phyloP scores from a whole-genome alignment of 2,329 filamentous ascomycete species.

The Tolypocladium pustulatum region DNA sequence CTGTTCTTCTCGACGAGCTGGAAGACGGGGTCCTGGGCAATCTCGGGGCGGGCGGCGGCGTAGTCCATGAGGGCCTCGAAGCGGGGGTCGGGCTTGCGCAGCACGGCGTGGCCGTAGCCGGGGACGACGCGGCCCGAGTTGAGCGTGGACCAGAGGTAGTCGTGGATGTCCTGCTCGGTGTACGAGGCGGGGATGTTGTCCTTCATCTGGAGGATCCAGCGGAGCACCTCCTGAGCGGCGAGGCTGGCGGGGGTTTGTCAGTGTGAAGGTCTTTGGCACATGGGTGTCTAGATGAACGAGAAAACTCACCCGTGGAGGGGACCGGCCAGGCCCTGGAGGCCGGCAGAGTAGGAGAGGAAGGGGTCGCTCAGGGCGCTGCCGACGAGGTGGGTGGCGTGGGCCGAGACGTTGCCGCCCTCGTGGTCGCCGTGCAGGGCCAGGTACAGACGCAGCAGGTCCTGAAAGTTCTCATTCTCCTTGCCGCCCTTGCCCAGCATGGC shows the following conservation, averaged over 20 bases:
- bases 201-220: conserved; percentile 97
- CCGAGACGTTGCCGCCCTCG: conserved; percentile 95
- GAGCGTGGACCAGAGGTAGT: conserved; percentile 87
- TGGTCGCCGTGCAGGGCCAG: conserved; percentile 96
- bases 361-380: conserved; percentile 90
- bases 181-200: conserved; percentile 69
- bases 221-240: conserved; percentile 91
- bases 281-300: not conserved
- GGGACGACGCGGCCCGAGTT: conserved; percentile 91
- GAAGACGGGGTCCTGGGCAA: conserved; percentile 82
- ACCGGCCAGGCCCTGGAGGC: conserved; percentile 90
- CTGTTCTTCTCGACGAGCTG: conserved; percentile 89
- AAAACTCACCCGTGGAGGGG: conserved; percentile 47
- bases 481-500: conserved; percentile 89
- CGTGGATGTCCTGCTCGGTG: conserved; percentile 69
- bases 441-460: conserved; percentile 88
- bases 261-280: not conserved
- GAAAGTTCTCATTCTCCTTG: conserved; percentile 83
- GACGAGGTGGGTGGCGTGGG: conserved; percentile 89
- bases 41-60: conserved; percentile 72
- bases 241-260: conserved; percentile 38
- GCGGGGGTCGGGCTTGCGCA: conserved; percentile 92
- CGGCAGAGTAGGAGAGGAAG: conserved; percentile 92
- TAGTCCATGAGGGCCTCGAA: conserved; percentile 98
- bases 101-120: conserved; percentile 89